Base-by-base conservation (phyloP, 2,329 filamentous ascomycete species). In the Xylaria sp. region DNA sequence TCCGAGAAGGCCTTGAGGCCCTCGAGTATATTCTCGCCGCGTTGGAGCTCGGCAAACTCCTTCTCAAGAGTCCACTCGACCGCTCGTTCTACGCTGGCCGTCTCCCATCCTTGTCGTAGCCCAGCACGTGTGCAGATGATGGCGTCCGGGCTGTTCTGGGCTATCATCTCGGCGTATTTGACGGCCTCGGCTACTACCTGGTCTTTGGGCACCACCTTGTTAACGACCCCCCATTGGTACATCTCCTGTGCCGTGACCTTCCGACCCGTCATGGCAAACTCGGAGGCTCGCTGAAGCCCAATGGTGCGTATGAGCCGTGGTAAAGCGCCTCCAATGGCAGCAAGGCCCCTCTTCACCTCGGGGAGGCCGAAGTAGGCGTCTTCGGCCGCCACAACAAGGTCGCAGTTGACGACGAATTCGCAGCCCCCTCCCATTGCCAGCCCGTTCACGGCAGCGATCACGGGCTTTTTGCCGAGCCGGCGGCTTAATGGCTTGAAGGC, bases 121-220 rank as follows among this genome's bases (percentile, higher is more conserved):
- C 72, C 74, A 18, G 74, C 74, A 37, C 74, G 71, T 13, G 74
- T 75, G 68, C 73, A 75, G 47, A 76, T 72, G 54, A 76, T 75
- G 8, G 74, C 73, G 32, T 76, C 74, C 6, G 74, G 74, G 61
- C 74, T 75, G 47, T 75, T 75, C 63, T 65, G 68, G 51, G 73
- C 74, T 48, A 75, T 75, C 32, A 71, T 86, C 75, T 95, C 92
- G 47, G 89, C 93, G 29, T 96, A 86, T 80, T 95, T 91, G 42
- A 91, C 85, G 1, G 93, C 92, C 81, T 97, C 96, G 63, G 90
- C 87, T 37, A 97, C 84, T 12, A 97, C 71, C 2, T 66, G 59
- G 47, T 73, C 73, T 48, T 65, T 69, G 21, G 73, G 70, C 13
- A 75, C 73, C 47, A 75, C 72, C 64, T 73, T 74, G 55, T 76